Evolutionary conservation across 140 eudicot genomes (phyloP).

Genomic region (Bidens hawaiensis): DNA sequence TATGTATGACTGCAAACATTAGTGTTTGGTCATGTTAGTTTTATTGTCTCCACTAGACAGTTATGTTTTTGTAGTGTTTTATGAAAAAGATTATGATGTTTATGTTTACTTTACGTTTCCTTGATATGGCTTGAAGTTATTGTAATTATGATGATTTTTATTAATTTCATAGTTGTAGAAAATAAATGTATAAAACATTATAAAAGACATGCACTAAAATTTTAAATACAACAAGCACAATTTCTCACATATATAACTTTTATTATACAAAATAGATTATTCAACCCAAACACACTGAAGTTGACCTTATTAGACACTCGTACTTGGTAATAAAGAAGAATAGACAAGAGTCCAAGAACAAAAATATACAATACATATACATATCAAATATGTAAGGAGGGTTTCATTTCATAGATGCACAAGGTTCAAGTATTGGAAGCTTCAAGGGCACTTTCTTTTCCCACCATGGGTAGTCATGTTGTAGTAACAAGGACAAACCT

Average conservation of each 20-base stretch:
- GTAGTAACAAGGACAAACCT: slow-evolving; percentile 60
- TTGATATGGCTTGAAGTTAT: too few relatives aligned
- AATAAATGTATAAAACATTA: background rate
- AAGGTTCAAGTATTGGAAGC: background rate
- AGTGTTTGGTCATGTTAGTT: too few relatives aligned
- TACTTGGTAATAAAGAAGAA: background rate
- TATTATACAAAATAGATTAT: slow-evolving; percentile 25
- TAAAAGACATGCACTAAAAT: background rate
- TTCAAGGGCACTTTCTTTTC: slow-evolving; percentile 55
- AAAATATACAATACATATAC: slow-evolving; percentile 7
- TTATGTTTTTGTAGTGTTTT: too few relatives aligned
- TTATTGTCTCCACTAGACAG: too few relatives aligned
- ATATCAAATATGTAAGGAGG: background rate
- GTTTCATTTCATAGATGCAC: slow-evolving; percentile 12
- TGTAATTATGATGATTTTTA: too few relatives aligned
- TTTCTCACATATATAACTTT: slow-evolving; percentile 28
- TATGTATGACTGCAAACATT: too few relatives aligned
- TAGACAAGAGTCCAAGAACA: background rate
- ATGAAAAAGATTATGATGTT: too few relatives aligned
- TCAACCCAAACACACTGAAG: slow-evolving; percentile 17
- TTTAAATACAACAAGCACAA: background rate
- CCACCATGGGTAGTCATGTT: slow-evolving; percentile 60
- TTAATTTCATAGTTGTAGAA: too few relatives aligned
- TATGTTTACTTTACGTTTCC: too few relatives aligned
- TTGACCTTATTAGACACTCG: slow-evolving; percentile 29